Evolutionary conservation across 2,329 filamentous ascomycete genomes (phyloP), one percentile per base, ranked within the genome.

Genomic region (Huntiella abstrusa): DNA sequence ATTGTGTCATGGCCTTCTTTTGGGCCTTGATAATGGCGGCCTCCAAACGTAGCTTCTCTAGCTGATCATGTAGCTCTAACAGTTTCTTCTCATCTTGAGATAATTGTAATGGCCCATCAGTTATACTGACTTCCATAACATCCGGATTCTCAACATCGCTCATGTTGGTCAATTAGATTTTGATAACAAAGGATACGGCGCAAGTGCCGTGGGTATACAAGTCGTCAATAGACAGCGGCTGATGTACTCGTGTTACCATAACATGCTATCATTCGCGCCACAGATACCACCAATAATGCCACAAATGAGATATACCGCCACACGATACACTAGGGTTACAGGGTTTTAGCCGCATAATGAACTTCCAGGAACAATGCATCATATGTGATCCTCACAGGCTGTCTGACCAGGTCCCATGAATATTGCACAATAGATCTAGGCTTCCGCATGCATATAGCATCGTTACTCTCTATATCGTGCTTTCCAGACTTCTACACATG

Each of bases 41-140:
- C 62, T 91, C 79, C 16, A 88, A 63, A 55, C 77, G 73, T 39
- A 87, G 67, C 57, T 83, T 75, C 55, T 80, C 75, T 19, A 85
- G 64, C 53, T 71, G 70, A 58, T 86, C 77, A 60, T 84, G 82
- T 42, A 87, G 69, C 36, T 75, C 69, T 33, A 91, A 65, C 22
- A 80, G 69, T 52, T 69, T 68, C 54, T 69, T 64, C 60, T 92
- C 84, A 50, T 73, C 68, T 33, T 74, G 68, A 1, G 78, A 82
- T 38, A 88, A 65, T 5, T 69, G 65, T 34, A 77, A 65, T 49
- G 61, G 47, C 5, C 57, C 46, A 36, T 44, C 42, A 4, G 19
- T n/a, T n/a, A 33, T 19, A 41, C 33, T 37, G 13, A 49, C 17
- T 13, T 47, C 47, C 41, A 49, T 44, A 7, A 45, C 47, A 33